A percentile compares a stretch with the other conserved stretches of the same genome.
Evolutionary conservation across 106 monocot genomes (phyloP).

Genomic region (Narthecium ossifragum): DNA sequence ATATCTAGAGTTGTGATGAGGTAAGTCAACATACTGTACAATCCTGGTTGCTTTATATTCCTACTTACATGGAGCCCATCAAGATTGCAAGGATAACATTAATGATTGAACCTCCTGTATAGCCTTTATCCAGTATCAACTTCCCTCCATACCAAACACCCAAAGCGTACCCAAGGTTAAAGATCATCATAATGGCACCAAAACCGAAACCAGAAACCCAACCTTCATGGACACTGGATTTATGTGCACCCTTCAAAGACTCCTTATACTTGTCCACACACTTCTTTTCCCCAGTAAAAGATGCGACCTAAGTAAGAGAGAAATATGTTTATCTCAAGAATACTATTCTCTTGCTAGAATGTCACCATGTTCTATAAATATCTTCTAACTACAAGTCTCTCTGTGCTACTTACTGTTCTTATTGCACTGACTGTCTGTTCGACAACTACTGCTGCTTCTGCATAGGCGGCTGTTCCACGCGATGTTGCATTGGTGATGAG

Average conservation of each 20-base stretch:
- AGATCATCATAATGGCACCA: slow-evolving; percentile 28
- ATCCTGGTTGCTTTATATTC: not conserved
- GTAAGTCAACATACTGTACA: not conserved
- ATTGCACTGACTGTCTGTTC: slow-evolving; percentile 77
- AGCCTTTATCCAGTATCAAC: slow-evolving; percentile 53
- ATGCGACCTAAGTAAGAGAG: slow-evolving; percentile 24
- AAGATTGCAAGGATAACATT: slow-evolving; percentile 53
- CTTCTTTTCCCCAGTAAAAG: slow-evolving; percentile 49
- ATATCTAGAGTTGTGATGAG: not conserved
- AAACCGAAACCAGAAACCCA: slow-evolving; percentile 33
- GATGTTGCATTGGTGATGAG: slow-evolving; percentile 31
- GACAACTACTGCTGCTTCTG: slow-evolving; percentile 54
- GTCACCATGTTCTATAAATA: too few species aligned
- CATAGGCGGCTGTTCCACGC: slow-evolving; percentile 47
- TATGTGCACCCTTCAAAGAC: slow-evolving; percentile 30
- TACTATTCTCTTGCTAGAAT: too few species aligned
- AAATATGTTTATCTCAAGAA: too few species aligned
- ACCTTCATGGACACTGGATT: slow-evolving; percentile 38
- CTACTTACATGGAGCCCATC: slow-evolving; percentile 55
- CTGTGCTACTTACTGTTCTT: slow-evolving; percentile 70
- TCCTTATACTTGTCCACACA: slow-evolving; percentile 31
- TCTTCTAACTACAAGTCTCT: too few species aligned
- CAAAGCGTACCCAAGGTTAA: slow-evolving; percentile 52
- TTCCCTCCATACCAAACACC: slow-evolving; percentile 65
- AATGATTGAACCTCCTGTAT: slow-evolving; percentile 60